Evolutionary conservation across 2,329 filamentous ascomycete genomes (phyloP), one percentile per base, ranked within the genome.

Genomic region (Colletotrichum navitas): DNA sequence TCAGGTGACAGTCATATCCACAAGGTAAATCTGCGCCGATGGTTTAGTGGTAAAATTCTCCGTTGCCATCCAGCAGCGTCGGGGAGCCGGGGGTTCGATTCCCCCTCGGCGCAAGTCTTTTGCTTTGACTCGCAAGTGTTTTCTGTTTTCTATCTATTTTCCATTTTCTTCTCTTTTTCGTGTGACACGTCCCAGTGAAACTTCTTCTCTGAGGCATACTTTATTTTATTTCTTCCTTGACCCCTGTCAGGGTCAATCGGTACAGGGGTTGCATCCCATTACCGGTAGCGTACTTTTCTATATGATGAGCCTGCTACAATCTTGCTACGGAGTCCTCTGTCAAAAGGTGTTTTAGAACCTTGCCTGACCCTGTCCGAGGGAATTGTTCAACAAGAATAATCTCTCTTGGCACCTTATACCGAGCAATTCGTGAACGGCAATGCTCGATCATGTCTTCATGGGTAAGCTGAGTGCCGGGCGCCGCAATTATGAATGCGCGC

Each of bases 11-110:
- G n/a, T n/a, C n/a, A 52, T 11, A 0, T 34, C 43, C 63, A 68
- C 51, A 5, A 3, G 24, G n/a, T 18, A 47, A 6, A n/a, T 43
- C 34, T 39, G 45, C 45, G 45, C 65, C 68, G 68, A 71, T 71
- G 68, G 68, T 71, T 71, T 71, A 71, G 68, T 71, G 58, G 64
- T 71, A 71, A 68, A 71, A 71, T 71, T 71, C 68, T 68, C 68
- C 64, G 68, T 71, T 71, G 68, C 68, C 68, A 71, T 47, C 29
- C 5, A 34, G 51, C 64, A 71, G 64, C 68, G 68, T 71, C 68
- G 68, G 64, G 68, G 68, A 71, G 68, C 68, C 64, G 64, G 68
- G 68, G 68, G 67, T 69, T 69, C 66, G 66, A 69, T 69, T 69
- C 66, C 62, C 66, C 66, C 66, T 69, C 66, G 66, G 56, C 68